Percentiles rank a stretch among this genome's conserved stretches.
Conservation (phyloP, 2,329 filamentous ascomycete genomes). For the Monosporascus sp. region DNA sequence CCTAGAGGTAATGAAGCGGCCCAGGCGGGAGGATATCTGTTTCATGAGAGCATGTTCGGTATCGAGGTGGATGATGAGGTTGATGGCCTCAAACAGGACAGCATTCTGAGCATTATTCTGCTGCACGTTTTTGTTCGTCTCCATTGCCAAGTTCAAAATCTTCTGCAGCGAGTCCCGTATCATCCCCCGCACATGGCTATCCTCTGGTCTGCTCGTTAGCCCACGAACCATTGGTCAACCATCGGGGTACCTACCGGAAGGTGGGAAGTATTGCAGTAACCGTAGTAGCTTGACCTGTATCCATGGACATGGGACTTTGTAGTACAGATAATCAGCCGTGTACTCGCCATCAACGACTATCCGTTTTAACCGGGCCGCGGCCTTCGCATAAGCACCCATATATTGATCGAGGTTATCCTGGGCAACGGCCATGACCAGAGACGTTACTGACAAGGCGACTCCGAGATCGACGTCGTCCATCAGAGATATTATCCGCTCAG, state of each 20-base stretch:
- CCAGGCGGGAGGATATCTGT: constrained; percentile 84
- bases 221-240: background rate
- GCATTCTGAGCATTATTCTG: constrained; percentile 99
- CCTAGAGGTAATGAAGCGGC: constrained; percentile 92
- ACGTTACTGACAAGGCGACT: constrained; percentile 91
- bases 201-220: constrained; percentile 53
- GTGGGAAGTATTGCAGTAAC: constrained; percentile 91
- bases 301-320: constrained; percentile 99
- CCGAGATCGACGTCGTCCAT: constrained; percentile 97
- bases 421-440: constrained; percentile 86
- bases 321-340: constrained; percentile 89
- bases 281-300: constrained; percentile 92
- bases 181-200: constrained; percentile 84
- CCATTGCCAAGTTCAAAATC: constrained; percentile 86
- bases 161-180: constrained; percentile 88
- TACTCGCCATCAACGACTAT: constrained; percentile 89
- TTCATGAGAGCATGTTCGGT: constrained; percentile 94
- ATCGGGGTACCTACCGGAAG: constrained; percentile 62
- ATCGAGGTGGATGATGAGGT: constrained; percentile 94
- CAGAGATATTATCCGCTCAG: constrained; percentile 94
- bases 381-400: constrained; percentile 90
- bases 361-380: constrained; percentile 80
- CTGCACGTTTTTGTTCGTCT: constrained; percentile 96
- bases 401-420: constrained; percentile 95
- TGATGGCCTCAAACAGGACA: constrained; percentile 96